Percentiles rank a stretch among this genome's conserved stretches.
phyloP scores from a whole-genome alignment of 2,329 filamentous ascomycete genomes.

The Metarhizium rileyi region DNA sequence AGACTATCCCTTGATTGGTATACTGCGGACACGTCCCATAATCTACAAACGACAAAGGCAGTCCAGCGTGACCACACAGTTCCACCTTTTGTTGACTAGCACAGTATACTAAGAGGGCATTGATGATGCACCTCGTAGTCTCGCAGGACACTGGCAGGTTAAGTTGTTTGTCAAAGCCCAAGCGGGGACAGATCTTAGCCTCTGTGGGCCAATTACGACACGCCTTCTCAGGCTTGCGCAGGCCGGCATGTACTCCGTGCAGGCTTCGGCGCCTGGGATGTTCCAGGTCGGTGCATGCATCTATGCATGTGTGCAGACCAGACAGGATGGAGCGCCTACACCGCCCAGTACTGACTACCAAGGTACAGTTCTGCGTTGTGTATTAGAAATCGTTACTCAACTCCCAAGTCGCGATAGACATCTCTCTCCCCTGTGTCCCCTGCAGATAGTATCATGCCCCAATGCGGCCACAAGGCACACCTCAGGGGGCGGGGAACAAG shows the following conservation, averaged over 20 bases:
- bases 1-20: not conserved
- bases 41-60: constrained; percentile 12
- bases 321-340: not conserved
- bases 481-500: not conserved
- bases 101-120: not conserved
- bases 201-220: not conserved
- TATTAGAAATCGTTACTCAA: not conserved
- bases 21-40: constrained; percentile 9
- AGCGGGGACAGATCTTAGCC: not conserved
- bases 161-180: not conserved
- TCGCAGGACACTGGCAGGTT: not conserved
- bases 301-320: too few relatives aligned
- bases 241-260: not conserved
- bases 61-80: constrained; percentile 12
- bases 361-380: not conserved
- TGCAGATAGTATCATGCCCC: not conserved
- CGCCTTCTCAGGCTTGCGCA: not conserved
- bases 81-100: not conserved
- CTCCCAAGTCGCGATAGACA: not conserved
- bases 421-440: not conserved
- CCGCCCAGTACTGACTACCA: not conserved
- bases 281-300: not conserved
- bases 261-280: not conserved
- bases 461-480: not conserved
- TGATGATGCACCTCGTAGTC: not conserved